These are phyloP conservation scores for Silene latifolia DNA, from an alignment of 148 eudicot species.

Conservation along the genomic window DNA sequence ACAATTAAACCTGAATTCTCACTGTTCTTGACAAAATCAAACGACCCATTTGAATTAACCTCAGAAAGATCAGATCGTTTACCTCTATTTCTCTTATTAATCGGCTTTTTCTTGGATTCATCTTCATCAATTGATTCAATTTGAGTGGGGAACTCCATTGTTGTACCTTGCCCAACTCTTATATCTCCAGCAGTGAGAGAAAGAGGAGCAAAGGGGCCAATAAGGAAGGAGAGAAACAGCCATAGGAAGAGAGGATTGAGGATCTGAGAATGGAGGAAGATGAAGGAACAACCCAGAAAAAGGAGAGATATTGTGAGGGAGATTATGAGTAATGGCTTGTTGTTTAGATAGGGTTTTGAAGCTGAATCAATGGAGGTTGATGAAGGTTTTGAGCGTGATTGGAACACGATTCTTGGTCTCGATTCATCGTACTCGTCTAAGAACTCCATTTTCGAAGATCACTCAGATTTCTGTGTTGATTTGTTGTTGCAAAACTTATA, in stretches of 20 bases:
- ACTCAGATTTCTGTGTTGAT: background rate
- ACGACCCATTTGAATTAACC: slow-evolving; percentile 17
- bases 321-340: slow-evolving; percentile 43
- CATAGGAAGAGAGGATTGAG: slow-evolving; percentile 51
- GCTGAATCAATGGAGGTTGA: slow-evolving; percentile 22
- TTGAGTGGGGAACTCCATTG: slow-evolving; percentile 29
- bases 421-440: slow-evolving; percentile 63
- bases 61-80: slow-evolving; percentile 40
- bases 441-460: slow-evolving; percentile 59
- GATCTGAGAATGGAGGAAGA: slow-evolving; percentile 52
- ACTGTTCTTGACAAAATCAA: slow-evolving; percentile 14
- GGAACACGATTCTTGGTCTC: slow-evolving; percentile 64
- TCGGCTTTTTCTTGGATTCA: slow-evolving; percentile 33
- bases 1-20: slow-evolving; percentile 15
- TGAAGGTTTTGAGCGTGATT: slow-evolving; percentile 43
- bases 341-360: slow-evolving; percentile 19
- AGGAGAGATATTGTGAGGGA: slow-evolving; percentile 48
- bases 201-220: slow-evolving; percentile 88
- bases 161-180: slow-evolving; percentile 55
- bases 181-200: slow-evolving; percentile 71
- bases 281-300: slow-evolving; percentile 38
- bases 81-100: slow-evolving; percentile 31
- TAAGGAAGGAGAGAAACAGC: slow-evolving; percentile 62
- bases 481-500: no score
- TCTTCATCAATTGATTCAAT: slow-evolving; percentile 26